These are phyloP conservation scores for Byssochlamys sp. DNA, from an alignment of 2,329 filamentous ascomycete species.

Conservation along the genomic window DNA sequence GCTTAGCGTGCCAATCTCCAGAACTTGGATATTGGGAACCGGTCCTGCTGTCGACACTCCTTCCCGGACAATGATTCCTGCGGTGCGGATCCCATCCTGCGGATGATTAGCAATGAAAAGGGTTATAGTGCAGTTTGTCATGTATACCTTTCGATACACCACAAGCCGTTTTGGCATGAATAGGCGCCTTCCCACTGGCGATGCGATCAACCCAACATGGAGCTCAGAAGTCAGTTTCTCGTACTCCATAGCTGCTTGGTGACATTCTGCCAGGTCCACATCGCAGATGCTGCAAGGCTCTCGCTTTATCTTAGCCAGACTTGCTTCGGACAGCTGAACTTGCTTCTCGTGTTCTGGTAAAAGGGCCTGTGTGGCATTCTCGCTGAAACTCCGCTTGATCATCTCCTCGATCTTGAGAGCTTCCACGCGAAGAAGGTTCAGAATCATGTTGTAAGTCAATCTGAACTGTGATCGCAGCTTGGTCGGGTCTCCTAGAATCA, in stretches of 20 bases:
- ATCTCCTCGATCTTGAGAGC: constrained; percentile 98
- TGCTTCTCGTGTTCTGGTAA: constrained; percentile 92
- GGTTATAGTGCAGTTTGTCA: background rate
- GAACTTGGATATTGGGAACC: constrained; percentile 62
- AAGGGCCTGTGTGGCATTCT: constrained; percentile 90
- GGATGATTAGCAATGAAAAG: constrained; percentile 11
- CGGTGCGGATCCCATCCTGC: constrained; percentile 68
- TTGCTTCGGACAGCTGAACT: constrained; percentile 82
- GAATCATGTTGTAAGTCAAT: constrained; percentile 97
- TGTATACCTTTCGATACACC: constrained; percentile 65
- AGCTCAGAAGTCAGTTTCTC: constrained; percentile 71
- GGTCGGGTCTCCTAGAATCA: constrained; percentile 92
- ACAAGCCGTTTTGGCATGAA: constrained; percentile 67
- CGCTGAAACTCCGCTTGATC: constrained; percentile 99
- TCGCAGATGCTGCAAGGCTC: constrained; percentile 77
- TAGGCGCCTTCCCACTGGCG: constrained; percentile 72
- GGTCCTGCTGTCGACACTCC: constrained; percentile 54
- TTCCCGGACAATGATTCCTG: constrained; percentile 69
- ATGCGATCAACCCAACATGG: constrained; percentile 64
- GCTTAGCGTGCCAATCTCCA: constrained; percentile 63
- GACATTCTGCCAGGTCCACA: constrained; percentile 66
- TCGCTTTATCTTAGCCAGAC: constrained; percentile 79
- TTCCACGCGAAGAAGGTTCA: constrained; percentile 88
- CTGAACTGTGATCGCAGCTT: constrained; percentile 94
- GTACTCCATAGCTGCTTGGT: constrained; percentile 71